Conservation (phyloP, 2,329 filamentous ascomycete genomes). For the Colletotrichum somersetense region DNA sequence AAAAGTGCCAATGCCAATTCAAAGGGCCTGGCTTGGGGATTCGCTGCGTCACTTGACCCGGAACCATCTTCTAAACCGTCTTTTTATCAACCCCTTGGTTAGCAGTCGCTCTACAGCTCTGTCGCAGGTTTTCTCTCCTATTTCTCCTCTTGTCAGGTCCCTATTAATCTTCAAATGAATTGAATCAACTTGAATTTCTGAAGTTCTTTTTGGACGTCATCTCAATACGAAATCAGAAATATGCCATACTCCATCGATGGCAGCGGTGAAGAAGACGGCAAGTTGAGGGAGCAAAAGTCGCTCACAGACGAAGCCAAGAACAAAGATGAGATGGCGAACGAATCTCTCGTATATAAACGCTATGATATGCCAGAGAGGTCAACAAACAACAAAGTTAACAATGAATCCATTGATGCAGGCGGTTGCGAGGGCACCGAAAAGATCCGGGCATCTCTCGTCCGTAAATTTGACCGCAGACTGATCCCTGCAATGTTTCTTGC, state of each 20-base stretch:
- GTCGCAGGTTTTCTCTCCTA: fast-evolving
- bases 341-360: constrained; percentile 1
- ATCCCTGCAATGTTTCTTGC: constrained; percentile 38
- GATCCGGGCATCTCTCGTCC: constrained; percentile 14
- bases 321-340: not conserved
- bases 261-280: not conserved
- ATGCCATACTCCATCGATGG: not conserved
- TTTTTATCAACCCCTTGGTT: not conserved
- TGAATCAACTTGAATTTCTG: too few species aligned
- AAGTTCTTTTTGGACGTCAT: not conserved
- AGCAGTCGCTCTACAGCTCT: not conserved
- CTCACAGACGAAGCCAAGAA: not conserved
- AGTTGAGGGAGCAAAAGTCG: not conserved
- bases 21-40: too few species aligned
- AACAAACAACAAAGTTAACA: not conserved
- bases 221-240: too few species aligned
- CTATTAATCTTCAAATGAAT: not conserved
- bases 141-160: not conserved
- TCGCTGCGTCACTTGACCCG: not conserved
- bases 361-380: not conserved
- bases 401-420: not conserved
- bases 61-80: not conserved
- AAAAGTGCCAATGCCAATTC: not conserved
- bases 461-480: constrained; percentile 39
- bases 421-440: not conserved